Evolutionary conservation across 2,329 filamentous ascomycete species (phyloP), one percentile per base, ranked within the genome.

Genomic region (Lojkania enalia): DNA sequence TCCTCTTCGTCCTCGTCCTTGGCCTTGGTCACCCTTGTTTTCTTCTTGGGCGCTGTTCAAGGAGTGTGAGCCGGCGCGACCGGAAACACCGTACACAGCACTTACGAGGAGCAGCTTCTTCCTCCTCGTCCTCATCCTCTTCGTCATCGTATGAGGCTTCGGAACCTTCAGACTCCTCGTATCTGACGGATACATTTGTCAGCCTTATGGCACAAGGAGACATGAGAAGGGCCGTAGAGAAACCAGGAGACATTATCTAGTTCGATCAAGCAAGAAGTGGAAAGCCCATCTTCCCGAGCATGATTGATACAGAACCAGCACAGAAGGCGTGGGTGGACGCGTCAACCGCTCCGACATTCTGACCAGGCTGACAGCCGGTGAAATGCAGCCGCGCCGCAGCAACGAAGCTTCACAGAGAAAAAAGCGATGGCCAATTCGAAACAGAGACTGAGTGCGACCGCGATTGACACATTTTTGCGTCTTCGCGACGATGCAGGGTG

Each of bases 141-240:
- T 64, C 66, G 12, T 61, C 57, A 39, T 64, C 66, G 44, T 67
- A 69, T 11, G 46, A 50, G 27, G 35, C 49, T 44, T 64, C 60
- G 30, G 65, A 69, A 39, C 60, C 65, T 7, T 69, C 66, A 15
- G 64, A 67, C 35, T 69, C 66, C 31, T 63, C 61, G 44, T 69
- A 70, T 57, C 67, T 70, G 48, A 14, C 18, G 14, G 44, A 35
- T 15, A 40, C 38, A 38, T 14, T 14, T 27, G 59, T 61, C 54
- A 64, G 60, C 49, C 46, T 55, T 42, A 48, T 43, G 42, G 21
- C 14, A 16, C 20, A 11, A 16, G 7, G 11, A 15, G 25, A 11
- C 12, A 20, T 23, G 13, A 9, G 16, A 33, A 9, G 19, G 16
- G 21, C 5, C 33, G 5, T 15, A 21, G 18, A 36, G 33, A 20